Conservation (phyloP, 768 basidiomycete genomes). For the Mycena amicta region DNA sequence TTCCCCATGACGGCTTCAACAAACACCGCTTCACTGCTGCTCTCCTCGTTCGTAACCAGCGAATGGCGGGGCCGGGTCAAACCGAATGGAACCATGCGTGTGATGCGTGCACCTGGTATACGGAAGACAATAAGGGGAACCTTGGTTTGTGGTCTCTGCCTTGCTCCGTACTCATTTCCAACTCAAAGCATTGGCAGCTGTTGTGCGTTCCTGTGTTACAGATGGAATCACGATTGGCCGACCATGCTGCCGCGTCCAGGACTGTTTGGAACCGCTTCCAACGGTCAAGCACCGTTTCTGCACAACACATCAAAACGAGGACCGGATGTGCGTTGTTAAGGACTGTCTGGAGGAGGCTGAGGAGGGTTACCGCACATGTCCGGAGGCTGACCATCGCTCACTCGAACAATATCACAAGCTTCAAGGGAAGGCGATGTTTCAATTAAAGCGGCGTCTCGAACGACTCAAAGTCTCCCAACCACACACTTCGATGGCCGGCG, state of each 20-base stretch:
- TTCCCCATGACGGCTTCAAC: slow-evolving; percentile 15
- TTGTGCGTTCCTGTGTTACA: slow-evolving; percentile 23
- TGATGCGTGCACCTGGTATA: slow-evolving; percentile 17
- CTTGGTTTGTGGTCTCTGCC: neutral
- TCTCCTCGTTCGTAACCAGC: slow-evolving; percentile 15
- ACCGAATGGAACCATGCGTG: slow-evolving; percentile 26
- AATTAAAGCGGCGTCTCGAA: slow-evolving; percentile 29
- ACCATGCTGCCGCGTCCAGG: slow-evolving; percentile 28
- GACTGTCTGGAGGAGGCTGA: slow-evolving; percentile 9
- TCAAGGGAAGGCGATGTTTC: slow-evolving; percentile 29
- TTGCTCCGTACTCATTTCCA: neutral
- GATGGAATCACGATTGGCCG: slow-evolving; percentile 31
- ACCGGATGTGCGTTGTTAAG: slow-evolving; percentile 13
- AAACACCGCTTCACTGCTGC: neutral
- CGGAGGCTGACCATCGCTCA: slow-evolving; percentile 23
- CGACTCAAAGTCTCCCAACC: slow-evolving; percentile 15
- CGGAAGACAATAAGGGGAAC: neutral
- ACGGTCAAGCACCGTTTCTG: slow-evolving; percentile 21
- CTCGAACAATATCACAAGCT: slow-evolving; percentile 23
- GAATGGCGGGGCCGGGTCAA: slow-evolving; percentile 24
- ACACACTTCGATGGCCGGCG: neutral
- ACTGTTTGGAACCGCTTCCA: slow-evolving; percentile 25
- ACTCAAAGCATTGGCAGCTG: slow-evolving; percentile 1
- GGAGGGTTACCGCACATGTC: slow-evolving; percentile 12
- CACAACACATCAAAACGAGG: slow-evolving; percentile 1